Base-by-base conservation (phyloP, 768 basidiomycete genomes). In the Tricholoma hemisulphureum region DNA sequence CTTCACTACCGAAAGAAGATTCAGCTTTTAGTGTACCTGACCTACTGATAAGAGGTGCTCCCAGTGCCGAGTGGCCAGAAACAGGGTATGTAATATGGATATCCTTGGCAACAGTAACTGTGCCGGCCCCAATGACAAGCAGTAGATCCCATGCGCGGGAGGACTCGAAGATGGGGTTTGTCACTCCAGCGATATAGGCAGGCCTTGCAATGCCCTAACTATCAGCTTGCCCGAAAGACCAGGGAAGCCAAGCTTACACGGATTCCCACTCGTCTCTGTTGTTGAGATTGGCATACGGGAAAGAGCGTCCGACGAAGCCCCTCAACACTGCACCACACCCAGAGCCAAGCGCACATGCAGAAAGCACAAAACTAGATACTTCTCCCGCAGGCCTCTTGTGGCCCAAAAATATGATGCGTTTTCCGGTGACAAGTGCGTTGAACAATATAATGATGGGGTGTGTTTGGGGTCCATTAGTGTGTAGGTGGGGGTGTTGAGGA, bases 131-230 rank as follows among this genome's bases (percentile, higher is more conserved):
- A 60, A 98, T 86, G 68, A 98, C 94, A 70, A 96, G 91, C 37
- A 98, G 77, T 7, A 99, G 77, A 71, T 99, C 97, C 97, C 97
- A 99, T 11, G 84, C 81, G 0, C 87, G 85, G 0, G 89, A 83
- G 1, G 88, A 79, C 66, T 96, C 93, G 72, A 98, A 98, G 46
- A 98, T 94, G 2, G 95, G 97, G 66, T 99, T 99, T 1, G 93
- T 95, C 2, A 98, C 96, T 1, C 97, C 97, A 9, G 95, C 97
- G 53, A 99, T 95, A 68, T 88, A 99, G 11, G 93, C 96, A 4
- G 91, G 87, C 35, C 93, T 94, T 61, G 35, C 32, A 51, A 61
- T 8, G 34, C 21, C 45, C 35, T 51, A 55, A 43, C 21, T 3
- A 58, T 31, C 18, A 64, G 53, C 26, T 31, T n/a, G 4, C 11